Conservation (phyloP, 257 asterid genomes). For the Solanum piurae region DNA sequence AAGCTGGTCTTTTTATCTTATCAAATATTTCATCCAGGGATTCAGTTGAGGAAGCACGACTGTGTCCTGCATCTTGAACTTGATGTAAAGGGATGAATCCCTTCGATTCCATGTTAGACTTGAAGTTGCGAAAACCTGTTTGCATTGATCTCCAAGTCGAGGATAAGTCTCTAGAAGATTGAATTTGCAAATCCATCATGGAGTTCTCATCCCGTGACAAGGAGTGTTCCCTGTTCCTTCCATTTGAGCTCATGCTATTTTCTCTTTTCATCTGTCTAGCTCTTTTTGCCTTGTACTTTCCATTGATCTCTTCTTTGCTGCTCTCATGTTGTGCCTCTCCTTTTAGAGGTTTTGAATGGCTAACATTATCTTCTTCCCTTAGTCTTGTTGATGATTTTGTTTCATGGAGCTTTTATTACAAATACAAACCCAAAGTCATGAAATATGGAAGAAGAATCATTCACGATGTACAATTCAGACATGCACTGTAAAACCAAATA, state of each 20-base stretch:
- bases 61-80: conserved; percentile 19
- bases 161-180: conserved; percentile 26
- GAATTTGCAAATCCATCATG: not conserved
- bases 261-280: conserved; percentile 15
- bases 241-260: conserved; percentile 8
- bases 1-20: conserved; percentile 32
- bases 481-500: not conserved
- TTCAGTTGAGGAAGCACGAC: conserved; percentile 29
- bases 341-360: conserved; percentile 15
- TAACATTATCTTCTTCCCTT: conserved; percentile 19
- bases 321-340: conserved; percentile 1
- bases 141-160: conserved; percentile 62
- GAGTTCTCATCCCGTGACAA: conserved; percentile 5
- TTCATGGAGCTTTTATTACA: conserved; percentile 22
- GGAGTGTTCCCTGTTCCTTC: not conserved
- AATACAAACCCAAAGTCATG: conserved; percentile 1
- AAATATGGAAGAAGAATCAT: not conserved
- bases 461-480: not conserved
- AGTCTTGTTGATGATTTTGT: conserved; percentile 19
- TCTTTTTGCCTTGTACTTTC: conserved; percentile 18
- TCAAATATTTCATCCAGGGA: conserved; percentile 59
- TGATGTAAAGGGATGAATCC: conserved; percentile 43
- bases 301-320: conserved; percentile 10
- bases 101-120: conserved; percentile 41
- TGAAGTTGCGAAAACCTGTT: conserved; percentile 38